Base-by-base conservation (phyloP, 116 monocot species). In the Cymodocea nodosa region DNA sequence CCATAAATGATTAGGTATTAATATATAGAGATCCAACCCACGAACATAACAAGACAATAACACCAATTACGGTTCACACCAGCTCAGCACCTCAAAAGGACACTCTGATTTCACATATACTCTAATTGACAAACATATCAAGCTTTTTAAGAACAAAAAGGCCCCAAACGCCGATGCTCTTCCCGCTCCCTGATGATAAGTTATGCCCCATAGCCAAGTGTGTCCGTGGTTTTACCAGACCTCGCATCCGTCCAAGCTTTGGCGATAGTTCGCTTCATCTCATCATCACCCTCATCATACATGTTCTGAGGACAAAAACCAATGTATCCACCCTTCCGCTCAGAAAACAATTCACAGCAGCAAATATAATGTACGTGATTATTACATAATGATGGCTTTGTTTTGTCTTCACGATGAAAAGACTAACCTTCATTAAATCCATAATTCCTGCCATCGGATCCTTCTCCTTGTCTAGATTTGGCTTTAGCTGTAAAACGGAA, bases 371-470 rank as follows among this genome's bases (percentile, higher is more conserved):
- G 30, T 30, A 30, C 30, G 3, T 30, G 30, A 30, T 30, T 30
- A 30, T 30, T 3, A 30, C 30, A 39, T 36, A 3, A 5, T 19
- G 23, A 23, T 1, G 17, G 17, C 12, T 35, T 36, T 37, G 11
- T 56, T 61, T 8, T 8, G 23, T 40, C 4, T 14, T 22, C 22
- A 50, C 8, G 18, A 6, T 5, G 4, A 9, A 6, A 51, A 23
- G 3, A 65, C 23, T 49, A 5, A 84, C 88, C 84, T 88, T 88
- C 84, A 88, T 84, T 58, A 88, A 67, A 70, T 82, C 74, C 84
- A 88, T 84, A 24, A 84, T 88, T 56, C 88, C 88, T 52, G 84
- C 79, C 88, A 88, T 84, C 22, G 88, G 88, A 35, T 87, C 87
- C 54, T 80, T 84, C 6, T 88, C 78, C 63, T 81, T 84, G 37